phyloP scores from a whole-genome alignment of 257 asterid species.

The Cordia subcordata region DNA sequence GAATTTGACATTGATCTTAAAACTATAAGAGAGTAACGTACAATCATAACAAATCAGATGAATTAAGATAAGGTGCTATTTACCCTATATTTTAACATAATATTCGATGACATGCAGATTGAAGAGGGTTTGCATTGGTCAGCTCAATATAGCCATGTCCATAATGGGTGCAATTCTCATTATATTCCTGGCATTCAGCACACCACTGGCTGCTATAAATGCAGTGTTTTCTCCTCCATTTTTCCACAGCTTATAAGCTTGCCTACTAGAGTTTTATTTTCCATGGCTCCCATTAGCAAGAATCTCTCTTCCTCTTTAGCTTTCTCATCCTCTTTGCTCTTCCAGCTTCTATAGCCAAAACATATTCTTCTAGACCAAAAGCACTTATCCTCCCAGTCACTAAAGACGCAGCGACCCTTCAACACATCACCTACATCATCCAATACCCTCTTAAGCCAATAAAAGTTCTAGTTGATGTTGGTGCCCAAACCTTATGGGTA shows the following conservation, averaged over 20 bases:
- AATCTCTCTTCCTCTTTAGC: not conserved
- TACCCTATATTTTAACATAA: no score
- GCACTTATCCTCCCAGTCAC: slow-evolving; percentile 1
- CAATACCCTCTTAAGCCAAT: slow-evolving; percentile 3
- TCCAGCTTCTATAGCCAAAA: not conserved
- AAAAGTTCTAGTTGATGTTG: slow-evolving; percentile 8
- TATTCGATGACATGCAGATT: no score
- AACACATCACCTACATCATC: slow-evolving; percentile 2
- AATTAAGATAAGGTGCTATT: no score
- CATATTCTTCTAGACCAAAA: slow-evolving; percentile 1
- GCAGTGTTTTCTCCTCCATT: not conserved
- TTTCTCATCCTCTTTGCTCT: slow-evolving; percentile 1
- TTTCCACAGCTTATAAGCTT: not conserved
- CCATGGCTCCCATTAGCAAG: not conserved
- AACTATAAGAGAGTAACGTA: no score
- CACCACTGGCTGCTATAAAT: not conserved
- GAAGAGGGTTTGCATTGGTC: no score
- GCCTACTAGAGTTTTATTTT: not conserved
- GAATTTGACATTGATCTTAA: no score
- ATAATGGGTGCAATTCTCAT: no score
- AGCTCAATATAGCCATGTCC: no score
- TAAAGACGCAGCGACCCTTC: slow-evolving; percentile 10
- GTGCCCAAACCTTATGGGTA: slow-evolving; percentile 11
- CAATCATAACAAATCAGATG: no score
- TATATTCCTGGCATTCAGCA: no score